Base-by-base conservation (phyloP, 2,329 filamentous ascomycete species). In the Thelonectria rubi region DNA sequence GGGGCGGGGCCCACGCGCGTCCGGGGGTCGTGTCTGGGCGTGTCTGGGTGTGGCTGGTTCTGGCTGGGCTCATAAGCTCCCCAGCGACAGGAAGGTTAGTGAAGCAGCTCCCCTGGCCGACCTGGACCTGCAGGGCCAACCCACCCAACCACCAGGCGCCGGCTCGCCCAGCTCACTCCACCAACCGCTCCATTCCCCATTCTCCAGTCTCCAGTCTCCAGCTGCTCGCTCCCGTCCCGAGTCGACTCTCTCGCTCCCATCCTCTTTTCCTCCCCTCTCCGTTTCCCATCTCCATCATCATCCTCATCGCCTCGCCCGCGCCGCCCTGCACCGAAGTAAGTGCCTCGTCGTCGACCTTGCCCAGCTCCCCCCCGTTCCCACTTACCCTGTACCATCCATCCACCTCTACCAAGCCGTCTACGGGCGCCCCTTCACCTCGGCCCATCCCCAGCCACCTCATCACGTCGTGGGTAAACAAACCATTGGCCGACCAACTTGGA, bases 401-500 rank as follows among this genome's bases (percentile, higher is more conserved):
- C 30, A 18, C 30, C 11, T 42, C 34, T 20, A 10, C 26, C n/a
- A n/a, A n/a, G n/a, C n/a, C n/a, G n/a, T 30, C 6, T 30, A 10
- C 26, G 5, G 6, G 26, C 26, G 26, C 26, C 26, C 10, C 7
- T 43, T 56, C 14, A 34, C 46, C 50, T 42, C 50, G 42, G 43
- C 20, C 54, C 52, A 47, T 55, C 58, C 48, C 46, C 52, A 55
- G 26, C 47, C 51, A 43, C 56, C 58, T 43, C 50, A n/a, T 42
- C 30, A 47, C 49, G 50, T 51, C 20, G 47, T 65, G 73, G 69
- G 73, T 78, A 77, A 77, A 77, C 75, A 78, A 77, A 76, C 67
- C 69, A 78, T 77, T 77, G 75, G 76, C 71, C 63, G 60, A 67
- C 60, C 39, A 65, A 60, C 62, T 69, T 60, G 59, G 66, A 69